phyloP scores from a whole-genome alignment of 257 asterid genomes.

The Gardenia jasminoides region DNA sequence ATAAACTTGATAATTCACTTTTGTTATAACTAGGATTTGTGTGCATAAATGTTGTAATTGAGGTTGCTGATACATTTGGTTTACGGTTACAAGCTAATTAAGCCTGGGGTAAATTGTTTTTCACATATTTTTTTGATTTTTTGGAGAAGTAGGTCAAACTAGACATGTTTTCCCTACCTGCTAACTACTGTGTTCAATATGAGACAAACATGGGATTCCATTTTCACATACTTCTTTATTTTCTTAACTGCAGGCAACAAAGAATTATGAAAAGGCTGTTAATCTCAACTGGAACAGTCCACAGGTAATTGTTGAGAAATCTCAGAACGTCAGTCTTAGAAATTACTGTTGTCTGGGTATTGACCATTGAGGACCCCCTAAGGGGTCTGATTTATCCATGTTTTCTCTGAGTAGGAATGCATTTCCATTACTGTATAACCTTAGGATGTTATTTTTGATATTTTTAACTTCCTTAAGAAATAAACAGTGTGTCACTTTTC shows the following conservation, averaged over 20 bases:
- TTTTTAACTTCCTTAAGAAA: background rate
- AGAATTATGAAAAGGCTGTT: constrained; percentile 90
- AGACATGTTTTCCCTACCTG: background rate
- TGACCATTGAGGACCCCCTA: background rate
- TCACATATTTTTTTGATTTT: background rate
- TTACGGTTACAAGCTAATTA: background rate
- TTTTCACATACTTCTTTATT: constrained; percentile 11
- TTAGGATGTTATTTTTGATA: background rate
- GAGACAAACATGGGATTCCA: background rate
- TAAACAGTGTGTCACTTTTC: background rate
- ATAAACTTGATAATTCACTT: background rate
- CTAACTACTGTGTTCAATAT: background rate
- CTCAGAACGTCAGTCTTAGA: background rate
- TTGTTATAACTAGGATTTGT: background rate
- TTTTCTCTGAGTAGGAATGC: background rate
- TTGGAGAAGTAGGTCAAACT: background rate
- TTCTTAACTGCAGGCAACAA: constrained; percentile 73
- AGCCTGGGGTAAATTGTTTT: background rate
- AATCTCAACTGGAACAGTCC: constrained; percentile 99
- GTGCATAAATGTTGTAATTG: background rate
- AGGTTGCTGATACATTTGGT: background rate
- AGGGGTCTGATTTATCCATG: background rate
- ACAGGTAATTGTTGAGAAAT: constrained; percentile 58
- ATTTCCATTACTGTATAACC: background rate
- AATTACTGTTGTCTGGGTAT: background rate